Base-by-base conservation (phyloP, 192 early-diverging fungal genomes). In the Coemansia sp. region DNA sequence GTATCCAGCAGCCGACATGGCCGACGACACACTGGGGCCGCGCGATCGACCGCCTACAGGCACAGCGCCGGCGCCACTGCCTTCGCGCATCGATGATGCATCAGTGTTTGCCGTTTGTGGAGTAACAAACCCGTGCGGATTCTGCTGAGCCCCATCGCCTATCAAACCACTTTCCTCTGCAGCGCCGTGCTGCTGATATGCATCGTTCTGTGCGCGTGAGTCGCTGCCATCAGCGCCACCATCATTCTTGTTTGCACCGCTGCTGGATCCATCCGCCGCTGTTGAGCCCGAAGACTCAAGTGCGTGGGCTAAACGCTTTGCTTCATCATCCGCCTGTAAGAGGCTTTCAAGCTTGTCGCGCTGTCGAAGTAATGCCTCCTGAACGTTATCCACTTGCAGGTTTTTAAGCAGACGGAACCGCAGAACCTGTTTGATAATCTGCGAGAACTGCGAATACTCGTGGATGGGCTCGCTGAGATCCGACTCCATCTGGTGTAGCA, bases 391-490 rank as follows among this genome's bases (percentile, higher is more conserved):
- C 13, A 92, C 82, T 69, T 97, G 92, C 76, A 90, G 81, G 72
- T 99, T 94, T 71, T 92, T 90, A 56, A 90, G 84, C 68, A 95
- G 89, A 18, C 97, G 81, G 79, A 92, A 93, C 51, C 87, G 85
- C 18, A 99, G 86, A 10, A 95, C 90, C 65, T 88, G 87, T 65
- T 95, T 95, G 65, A 99, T 92, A n/a, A 89, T 86, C 32, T 85
- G 79, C 19, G 95, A 88, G 65, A 92, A 94, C 84, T 94, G 92
- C n/a, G 87, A 83, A 68, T 99, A 96, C 77, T 95, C 92, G 62
- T 91, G 90, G 67, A 98, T 80, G 6, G 92, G 92, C 57, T 94
- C 93, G 15, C 87, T 84, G 37, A 99, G 89, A 41, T 87, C 86
- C 7, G 90, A 83, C 56, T 99, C 95, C 71, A 97, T 74, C 61